Evolutionary conservation across 345 rosid genomes (phyloP).

Genomic region (Jatropha curcas): DNA sequence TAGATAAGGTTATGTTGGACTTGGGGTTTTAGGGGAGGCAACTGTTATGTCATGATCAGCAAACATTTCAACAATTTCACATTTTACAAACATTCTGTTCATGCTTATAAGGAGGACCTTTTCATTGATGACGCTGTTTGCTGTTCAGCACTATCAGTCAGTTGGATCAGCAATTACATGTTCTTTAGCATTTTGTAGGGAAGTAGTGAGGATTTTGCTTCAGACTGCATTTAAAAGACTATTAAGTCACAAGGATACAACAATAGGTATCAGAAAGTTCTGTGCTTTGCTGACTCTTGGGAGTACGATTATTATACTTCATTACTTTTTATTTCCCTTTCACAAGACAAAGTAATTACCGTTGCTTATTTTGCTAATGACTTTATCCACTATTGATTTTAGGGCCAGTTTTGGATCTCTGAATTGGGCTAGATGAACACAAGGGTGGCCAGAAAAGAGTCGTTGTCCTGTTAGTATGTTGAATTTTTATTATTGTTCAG

Average conservation of each 20-base stretch:
- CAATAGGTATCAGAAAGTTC: slow-evolving; percentile 2
- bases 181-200: slow-evolving; percentile 14
- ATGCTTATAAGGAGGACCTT: not conserved
- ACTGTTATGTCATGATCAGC: not conserved
- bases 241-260: not conserved
- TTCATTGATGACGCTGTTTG: not conserved
- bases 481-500: not conserved
- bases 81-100: not conserved
- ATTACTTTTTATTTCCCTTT: not conserved
- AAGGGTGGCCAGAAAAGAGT: slow-evolving; percentile 23
- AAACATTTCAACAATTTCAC: not conserved
- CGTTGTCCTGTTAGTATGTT: not conserved
- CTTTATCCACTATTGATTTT: slow-evolving; percentile 18
- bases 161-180: not conserved
- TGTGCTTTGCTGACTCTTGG: not conserved
- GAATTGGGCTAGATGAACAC: slow-evolving; percentile 29
- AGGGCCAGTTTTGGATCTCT: slow-evolving; percentile 34
- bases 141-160: not conserved
- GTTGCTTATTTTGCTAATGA: slow-evolving; percentile 17
- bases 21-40: not conserved
- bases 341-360: not conserved
- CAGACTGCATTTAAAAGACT: not conserved
- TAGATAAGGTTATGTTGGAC: not conserved
- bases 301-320: slow-evolving; percentile 16
- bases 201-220: not conserved